Evolutionary conservation across 495 filamentous ascomycete genomes (phyloP).

Genomic region (Apiosordaria backusii): DNA sequence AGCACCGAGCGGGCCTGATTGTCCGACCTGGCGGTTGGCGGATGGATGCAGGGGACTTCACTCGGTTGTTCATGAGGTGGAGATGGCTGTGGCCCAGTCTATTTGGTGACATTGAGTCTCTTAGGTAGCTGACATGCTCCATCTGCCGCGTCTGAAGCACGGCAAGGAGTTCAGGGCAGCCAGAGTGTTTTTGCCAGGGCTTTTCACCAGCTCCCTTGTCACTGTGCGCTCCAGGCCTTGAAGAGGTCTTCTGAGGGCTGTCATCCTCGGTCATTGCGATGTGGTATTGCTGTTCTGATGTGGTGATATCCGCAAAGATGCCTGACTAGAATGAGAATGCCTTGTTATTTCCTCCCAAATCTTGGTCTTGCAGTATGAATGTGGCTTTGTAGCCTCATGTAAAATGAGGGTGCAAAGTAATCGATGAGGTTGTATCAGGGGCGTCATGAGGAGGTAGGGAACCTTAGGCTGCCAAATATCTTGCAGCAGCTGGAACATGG

Average conservation of each 20-base stretch:
- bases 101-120: not conserved
- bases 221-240: no score
- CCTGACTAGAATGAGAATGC: not conserved
- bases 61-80: not conserved
- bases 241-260: no score
- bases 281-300: not conserved
- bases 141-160: no score
- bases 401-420: not conserved
- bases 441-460: not conserved
- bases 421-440: not conserved
- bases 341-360: not conserved
- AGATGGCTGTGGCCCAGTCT: not conserved
- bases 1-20: no score
- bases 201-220: no score
- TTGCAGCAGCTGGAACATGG: constrained; percentile 1
- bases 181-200: no score
- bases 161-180: no score
- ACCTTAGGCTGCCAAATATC: constrained; percentile 6
- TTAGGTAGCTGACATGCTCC: not conserved
- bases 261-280: not conserved
- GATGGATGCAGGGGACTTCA: not conserved
- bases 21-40: not conserved
- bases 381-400: not conserved
- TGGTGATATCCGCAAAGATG: not conserved
- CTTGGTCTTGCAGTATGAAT: not conserved